Evolutionary conservation across 768 basidiomycete species (phyloP).

Genomic region (Auriscalpium microsporum): DNA sequence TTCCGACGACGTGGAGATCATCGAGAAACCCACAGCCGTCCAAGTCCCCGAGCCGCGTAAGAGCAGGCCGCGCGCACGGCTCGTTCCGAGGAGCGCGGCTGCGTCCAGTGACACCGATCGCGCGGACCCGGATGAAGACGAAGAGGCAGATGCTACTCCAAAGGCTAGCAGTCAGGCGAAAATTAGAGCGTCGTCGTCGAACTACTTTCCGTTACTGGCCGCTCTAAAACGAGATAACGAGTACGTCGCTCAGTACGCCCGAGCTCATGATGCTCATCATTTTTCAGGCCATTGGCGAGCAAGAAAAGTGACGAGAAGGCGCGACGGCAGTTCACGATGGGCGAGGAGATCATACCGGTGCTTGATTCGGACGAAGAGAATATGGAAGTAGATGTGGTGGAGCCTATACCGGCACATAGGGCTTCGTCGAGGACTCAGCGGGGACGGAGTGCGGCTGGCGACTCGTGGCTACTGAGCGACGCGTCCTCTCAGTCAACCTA

Average conservation of each 20-base stretch:
- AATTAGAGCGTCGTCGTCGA: not conserved
- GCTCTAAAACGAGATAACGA: not conserved
- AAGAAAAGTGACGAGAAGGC: not conserved
- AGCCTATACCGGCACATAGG: not conserved
- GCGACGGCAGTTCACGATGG: not conserved
- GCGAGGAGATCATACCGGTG: not conserved
- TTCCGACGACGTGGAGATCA: not conserved
- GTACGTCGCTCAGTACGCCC: not conserved
- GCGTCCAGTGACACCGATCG: not conserved
- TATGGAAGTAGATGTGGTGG: not conserved
- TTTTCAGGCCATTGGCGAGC: not conserved
- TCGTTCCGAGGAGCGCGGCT: not conserved
- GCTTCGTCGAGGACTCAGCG: not conserved
- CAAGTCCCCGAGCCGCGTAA: not conserved
- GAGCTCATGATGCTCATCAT: not conserved
- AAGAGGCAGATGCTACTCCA: not conserved
- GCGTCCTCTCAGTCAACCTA: not conserved
- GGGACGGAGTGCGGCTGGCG: not conserved
- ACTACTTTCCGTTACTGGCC: not conserved
- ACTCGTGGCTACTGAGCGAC: not conserved
- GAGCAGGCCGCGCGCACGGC: not conserved
- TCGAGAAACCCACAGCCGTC: not conserved
- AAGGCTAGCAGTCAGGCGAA: not conserved
- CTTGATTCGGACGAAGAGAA: not conserved
- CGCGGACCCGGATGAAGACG: not conserved